These are phyloP conservation scores for Salix brachista DNA, from an alignment of 345 rosid species.

Conservation along the genomic window DNA sequence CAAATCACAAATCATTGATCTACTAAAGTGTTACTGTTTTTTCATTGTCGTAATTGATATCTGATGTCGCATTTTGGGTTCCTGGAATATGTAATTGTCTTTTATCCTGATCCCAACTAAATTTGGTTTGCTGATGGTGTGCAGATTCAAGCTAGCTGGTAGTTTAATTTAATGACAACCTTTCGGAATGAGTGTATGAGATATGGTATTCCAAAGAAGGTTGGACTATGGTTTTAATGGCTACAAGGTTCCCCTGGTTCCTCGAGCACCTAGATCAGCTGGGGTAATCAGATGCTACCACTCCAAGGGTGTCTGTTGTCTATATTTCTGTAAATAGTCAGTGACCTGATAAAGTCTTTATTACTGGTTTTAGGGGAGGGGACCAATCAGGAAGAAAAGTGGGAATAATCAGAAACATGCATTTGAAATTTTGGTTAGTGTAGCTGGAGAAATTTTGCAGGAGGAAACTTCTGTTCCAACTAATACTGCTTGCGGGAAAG, in stretches of 20 bases:
- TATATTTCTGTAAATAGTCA: background rate
- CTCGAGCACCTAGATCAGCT: constrained; percentile 16
- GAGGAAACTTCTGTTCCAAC: constrained; percentile 13
- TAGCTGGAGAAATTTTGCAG: constrained; percentile 30
- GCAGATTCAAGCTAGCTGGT: constrained; percentile 7
- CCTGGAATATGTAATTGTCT: background rate
- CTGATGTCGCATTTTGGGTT: too few species aligned
- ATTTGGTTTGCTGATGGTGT: background rate
- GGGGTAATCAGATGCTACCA: constrained; percentile 6
- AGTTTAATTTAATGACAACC: constrained; percentile 19
- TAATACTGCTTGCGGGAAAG: background rate
- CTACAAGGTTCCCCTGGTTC: constrained; percentile 13
- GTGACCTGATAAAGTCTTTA: background rate
- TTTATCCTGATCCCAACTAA: background rate
- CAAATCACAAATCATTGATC: too few species aligned
- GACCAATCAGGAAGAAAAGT: constrained; percentile 19
- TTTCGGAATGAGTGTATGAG: constrained; percentile 13
- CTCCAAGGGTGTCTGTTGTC: background rate
- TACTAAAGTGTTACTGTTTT: too few species aligned
- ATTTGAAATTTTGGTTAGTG: constrained; percentile 31
- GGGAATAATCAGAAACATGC: constrained; percentile 12
- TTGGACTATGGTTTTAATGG: constrained; percentile 15
- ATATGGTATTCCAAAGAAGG: constrained; percentile 19
- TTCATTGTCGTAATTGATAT: too few species aligned
- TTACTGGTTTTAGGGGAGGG: constrained; percentile 22